Evolutionary conservation across 2,329 filamentous ascomycete genomes (phyloP), one percentile per base, ranked within the genome.

Genomic region (Grosmannia clavigera): DNA sequence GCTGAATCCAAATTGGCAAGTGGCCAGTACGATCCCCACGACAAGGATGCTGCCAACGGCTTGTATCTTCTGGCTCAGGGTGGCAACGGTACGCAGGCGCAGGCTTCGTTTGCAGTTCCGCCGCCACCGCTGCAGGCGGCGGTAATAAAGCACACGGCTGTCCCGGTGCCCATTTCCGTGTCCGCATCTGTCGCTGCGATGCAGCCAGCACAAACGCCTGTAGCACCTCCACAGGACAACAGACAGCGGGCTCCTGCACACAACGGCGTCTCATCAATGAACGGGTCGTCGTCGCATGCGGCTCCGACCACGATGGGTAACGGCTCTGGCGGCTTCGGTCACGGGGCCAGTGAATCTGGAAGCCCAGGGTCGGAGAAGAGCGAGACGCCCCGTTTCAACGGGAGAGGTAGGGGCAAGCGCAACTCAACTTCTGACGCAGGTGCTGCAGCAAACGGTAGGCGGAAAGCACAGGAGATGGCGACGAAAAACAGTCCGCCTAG

Each of bases 11-110:
- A 79, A 67, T 74, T 79, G 12, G 70, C 77, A 1, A 73, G 80
- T 0, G 87, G 89, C 59, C 82, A 86, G 5, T 95, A 91, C 69
- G 87, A 92, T 61, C 88, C 91, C 51, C 90, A 95, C 73, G 92
- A 96, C 58, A 95, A 92, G 67, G 92, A 96, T 74, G 94, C 92
- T 52, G 94, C 92, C 58, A 97, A 96, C 70, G 92, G 94, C 35
- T 79, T 99, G 0, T 95, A 90, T 67, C 87, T 96, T 81, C 79
- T 99, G 61, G 92, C 94, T 1, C 86, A 90, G 68, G 84, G 85
- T 25, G 73, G 75, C 31, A 85, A 76, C 78, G 82, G 74, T 74
- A 79, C 70, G 62, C 83, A 76, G 64, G 72, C 75, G 16, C 67
- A 75, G 22, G 77, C 73, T 65, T 78, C 74, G 66, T 80, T 81